A percentile compares a stretch with the other conserved stretches of the same genome.
phyloP scores from a whole-genome alignment of 148 eudicot genomes.

The Nepenthes mirabilis region DNA sequence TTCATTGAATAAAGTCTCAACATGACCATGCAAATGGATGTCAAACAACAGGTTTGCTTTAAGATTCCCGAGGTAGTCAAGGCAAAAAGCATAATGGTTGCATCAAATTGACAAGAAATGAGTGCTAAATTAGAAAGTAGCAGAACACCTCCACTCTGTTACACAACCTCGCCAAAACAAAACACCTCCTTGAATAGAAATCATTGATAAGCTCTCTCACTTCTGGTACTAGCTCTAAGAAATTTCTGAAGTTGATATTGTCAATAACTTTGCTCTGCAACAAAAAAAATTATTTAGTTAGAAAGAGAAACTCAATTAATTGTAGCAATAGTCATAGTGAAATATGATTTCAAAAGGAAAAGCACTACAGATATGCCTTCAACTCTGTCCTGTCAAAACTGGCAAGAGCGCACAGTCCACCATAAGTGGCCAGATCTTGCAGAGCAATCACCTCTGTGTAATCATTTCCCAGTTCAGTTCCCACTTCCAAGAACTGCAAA shows the following conservation, averaged over 20 bases:
- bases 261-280: slow-evolving; percentile 89
- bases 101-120: slow-evolving; percentile 3
- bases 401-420: slow-evolving; percentile 97
- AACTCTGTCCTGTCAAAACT: slow-evolving; percentile 88
- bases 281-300: slow-evolving; percentile 5
- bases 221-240: slow-evolving; percentile 93
- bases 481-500: slow-evolving; percentile 79
- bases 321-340: neutral
- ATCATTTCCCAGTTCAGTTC: slow-evolving; percentile 70
- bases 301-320: neutral
- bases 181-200: slow-evolving; percentile 75
- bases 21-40: slow-evolving; percentile 87
- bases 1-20: slow-evolving; percentile 58
- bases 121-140: neutral
- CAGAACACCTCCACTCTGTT: neutral
- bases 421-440: slow-evolving; percentile 95
- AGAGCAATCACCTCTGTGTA: slow-evolving; percentile 86
- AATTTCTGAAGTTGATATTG: slow-evolving; percentile 75
- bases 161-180: neutral
- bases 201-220: slow-evolving; percentile 87
- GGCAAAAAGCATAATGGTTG: slow-evolving; percentile 91
- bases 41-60: slow-evolving; percentile 78
- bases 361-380: slow-evolving; percentile 37
- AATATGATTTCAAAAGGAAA: neutral
- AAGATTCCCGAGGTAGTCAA: slow-evolving; percentile 70